These are phyloP conservation scores for Pythium folliculosum DNA, from an alignment of 352 stramenopile species.

Conservation along the genomic window DNA sequence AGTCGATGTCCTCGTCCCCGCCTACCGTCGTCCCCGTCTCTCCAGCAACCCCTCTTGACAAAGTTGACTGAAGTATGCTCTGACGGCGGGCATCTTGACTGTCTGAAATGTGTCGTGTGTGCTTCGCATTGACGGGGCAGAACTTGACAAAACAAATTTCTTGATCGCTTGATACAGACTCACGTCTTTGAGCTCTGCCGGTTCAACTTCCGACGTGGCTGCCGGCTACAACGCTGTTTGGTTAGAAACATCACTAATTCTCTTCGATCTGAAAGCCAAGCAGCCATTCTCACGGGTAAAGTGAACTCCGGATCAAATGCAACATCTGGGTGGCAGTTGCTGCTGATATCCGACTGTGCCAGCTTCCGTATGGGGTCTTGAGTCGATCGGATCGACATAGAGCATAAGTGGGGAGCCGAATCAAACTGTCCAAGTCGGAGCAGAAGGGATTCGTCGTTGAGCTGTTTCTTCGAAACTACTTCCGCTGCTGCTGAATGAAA, in stretches of 20 bases:
- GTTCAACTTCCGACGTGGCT: not conserved
- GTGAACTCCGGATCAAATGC: constrained; percentile 29
- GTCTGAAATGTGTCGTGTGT: constrained; percentile 2
- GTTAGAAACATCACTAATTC: not conserved
- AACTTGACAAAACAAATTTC: constrained; percentile 16
- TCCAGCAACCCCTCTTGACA: constrained; percentile 29
- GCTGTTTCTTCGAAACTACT: not conserved
- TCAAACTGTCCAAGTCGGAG: constrained; percentile 19
- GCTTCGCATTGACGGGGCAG: constrained; percentile 24
- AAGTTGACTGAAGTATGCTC: constrained; percentile 22
- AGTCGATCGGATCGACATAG: constrained; percentile 19
- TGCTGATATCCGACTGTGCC: not conserved
- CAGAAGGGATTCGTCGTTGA: not conserved
- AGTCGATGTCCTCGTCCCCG: not conserved
- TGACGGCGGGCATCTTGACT: constrained; percentile 1
- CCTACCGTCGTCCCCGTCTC: constrained; percentile 17
- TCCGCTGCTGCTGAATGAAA: not conserved
- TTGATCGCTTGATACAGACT: constrained; percentile 26
- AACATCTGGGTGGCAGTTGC: not conserved
- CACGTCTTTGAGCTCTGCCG: not conserved
- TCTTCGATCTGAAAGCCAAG: not conserved
- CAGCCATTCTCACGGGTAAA: not conserved
- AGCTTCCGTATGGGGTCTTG: constrained; percentile 14
- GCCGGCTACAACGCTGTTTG: not conserved
- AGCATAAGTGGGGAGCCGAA: constrained; percentile 1